Evolutionary conservation across 495 filamentous ascomycete species (phyloP).

Genomic region (Penicillium robsamsonii): DNA sequence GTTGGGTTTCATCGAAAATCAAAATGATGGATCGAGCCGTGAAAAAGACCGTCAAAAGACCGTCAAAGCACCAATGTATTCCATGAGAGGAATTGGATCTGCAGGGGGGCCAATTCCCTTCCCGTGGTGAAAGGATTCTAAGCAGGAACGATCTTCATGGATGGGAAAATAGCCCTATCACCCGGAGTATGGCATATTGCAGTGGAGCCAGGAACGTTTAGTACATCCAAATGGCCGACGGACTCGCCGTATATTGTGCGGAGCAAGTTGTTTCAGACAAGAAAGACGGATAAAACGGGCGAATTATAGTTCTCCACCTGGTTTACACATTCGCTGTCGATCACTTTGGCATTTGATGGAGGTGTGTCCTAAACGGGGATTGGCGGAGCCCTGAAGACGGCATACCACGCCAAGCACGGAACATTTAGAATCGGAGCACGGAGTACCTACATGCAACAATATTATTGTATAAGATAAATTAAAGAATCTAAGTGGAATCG

Average conservation of each 20-base stretch:
- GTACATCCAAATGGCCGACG: background rate
- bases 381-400: background rate
- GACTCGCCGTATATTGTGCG: background rate
- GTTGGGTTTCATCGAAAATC: background rate
- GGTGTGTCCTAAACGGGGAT: background rate
- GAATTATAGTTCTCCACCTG: slow-evolving; percentile 2
- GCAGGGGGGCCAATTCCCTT: background rate
- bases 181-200: background rate
- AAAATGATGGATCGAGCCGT: slow-evolving; percentile 1
- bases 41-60: background rate
- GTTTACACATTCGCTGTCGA: slow-evolving; percentile 5
- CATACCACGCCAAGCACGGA: background rate
- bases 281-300: background rate
- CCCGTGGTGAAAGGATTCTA: background rate
- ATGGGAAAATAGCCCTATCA: slow-evolving; percentile 4
- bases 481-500: too few species aligned
- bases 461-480: too few species aligned
- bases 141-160: slow-evolving; percentile 1
- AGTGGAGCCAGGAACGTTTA: background rate
- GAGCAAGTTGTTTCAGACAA: slow-evolving; percentile 4
- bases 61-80: slow-evolving; percentile 1
- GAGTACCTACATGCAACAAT: too few species aligned
- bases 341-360: background rate
- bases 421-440: too few species aligned
- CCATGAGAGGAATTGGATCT: slow-evolving; percentile 1